phyloP scores from a whole-genome alignment of 306 rosid genomes.

The Boehmeria nivea region DNA sequence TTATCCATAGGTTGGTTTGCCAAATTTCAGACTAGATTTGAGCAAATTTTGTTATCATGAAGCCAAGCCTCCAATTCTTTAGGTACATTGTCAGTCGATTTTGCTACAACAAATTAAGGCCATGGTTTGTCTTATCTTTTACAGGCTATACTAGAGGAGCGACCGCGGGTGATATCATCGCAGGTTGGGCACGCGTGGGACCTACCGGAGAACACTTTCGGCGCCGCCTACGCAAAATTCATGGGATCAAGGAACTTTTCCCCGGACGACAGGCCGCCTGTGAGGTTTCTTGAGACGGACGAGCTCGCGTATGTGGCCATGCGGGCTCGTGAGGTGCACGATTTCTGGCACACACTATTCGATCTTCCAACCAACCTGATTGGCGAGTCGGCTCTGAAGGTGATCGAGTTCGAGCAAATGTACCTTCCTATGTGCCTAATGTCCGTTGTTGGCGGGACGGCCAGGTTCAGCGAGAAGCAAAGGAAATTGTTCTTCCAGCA shows the following conservation, averaged over 20 bases:
- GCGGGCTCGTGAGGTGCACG: slow-evolving; percentile 94
- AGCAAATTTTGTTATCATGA: no score
- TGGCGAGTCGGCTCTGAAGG: slow-evolving; percentile 85
- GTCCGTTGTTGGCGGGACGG: slow-evolving; percentile 68
- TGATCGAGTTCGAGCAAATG: slow-evolving; percentile 87
- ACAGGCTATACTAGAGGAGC: slow-evolving; percentile 61
- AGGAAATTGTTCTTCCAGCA: slow-evolving; percentile 74
- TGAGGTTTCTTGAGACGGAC: slow-evolving; percentile 82
- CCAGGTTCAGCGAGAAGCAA: slow-evolving; percentile 68
- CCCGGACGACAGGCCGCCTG: slow-evolving; percentile 90
- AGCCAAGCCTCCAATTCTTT: no score
- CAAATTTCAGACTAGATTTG: no score
- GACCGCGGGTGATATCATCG: slow-evolving; percentile 64
- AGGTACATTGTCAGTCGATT: no score
- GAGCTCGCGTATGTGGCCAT: slow-evolving; percentile 76
- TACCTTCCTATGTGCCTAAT: slow-evolving; percentile 75
- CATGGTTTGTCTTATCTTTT: not conserved
- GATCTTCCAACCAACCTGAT: slow-evolving; percentile 84
- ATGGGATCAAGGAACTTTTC: slow-evolving; percentile 97
- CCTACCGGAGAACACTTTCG: slow-evolving; percentile 70
- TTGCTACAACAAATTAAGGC: no score
- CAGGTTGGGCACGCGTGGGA: slow-evolving; percentile 87
- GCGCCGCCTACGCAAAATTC: slow-evolving; percentile 87
- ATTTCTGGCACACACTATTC: slow-evolving; percentile 91
- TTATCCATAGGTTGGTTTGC: no score